phyloP scores from a whole-genome alignment of 306 rosid genomes.

The Quercus variabilis region DNA sequence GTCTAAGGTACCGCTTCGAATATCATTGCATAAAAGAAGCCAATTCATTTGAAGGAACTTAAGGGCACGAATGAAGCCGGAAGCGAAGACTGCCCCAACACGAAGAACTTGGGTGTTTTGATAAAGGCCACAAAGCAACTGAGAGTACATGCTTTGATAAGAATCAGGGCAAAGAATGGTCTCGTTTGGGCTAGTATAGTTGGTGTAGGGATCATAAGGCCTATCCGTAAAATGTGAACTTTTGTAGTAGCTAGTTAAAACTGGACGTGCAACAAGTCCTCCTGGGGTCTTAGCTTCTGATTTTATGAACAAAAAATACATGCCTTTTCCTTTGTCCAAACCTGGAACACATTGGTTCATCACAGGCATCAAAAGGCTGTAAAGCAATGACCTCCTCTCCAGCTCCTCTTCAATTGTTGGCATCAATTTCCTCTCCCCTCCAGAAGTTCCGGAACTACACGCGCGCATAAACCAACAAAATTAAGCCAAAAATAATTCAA shows the following conservation, averaged over 20 bases:
- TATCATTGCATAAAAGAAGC: constrained; percentile 40
- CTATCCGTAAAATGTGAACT: constrained; percentile 43
- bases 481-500: background rate
- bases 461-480: background rate
- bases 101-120: constrained; percentile 45
- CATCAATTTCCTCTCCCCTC: constrained; percentile 63
- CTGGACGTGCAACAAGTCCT: constrained; percentile 53
- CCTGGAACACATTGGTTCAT: constrained; percentile 47
- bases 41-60: constrained; percentile 55
- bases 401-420: constrained; percentile 57
- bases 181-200: constrained; percentile 53
- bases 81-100: constrained; percentile 69
- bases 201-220: constrained; percentile 40
- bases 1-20: constrained; percentile 42
- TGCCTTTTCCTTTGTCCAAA: constrained; percentile 54
- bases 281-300: constrained; percentile 47
- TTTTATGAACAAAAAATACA: constrained; percentile 51
- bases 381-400: constrained; percentile 37
- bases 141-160: constrained; percentile 65
- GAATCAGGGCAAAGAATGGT: constrained; percentile 51
- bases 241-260: constrained; percentile 50
- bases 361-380: constrained; percentile 53
- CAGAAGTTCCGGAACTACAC: constrained; percentile 59
- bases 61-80: constrained; percentile 61
- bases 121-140: constrained; percentile 58